A percentile compares a stretch with the other conserved stretches of the same genome.
phyloP scores from a whole-genome alignment of 2,329 filamentous ascomycete genomes.

The Penicillium olsonii region DNA sequence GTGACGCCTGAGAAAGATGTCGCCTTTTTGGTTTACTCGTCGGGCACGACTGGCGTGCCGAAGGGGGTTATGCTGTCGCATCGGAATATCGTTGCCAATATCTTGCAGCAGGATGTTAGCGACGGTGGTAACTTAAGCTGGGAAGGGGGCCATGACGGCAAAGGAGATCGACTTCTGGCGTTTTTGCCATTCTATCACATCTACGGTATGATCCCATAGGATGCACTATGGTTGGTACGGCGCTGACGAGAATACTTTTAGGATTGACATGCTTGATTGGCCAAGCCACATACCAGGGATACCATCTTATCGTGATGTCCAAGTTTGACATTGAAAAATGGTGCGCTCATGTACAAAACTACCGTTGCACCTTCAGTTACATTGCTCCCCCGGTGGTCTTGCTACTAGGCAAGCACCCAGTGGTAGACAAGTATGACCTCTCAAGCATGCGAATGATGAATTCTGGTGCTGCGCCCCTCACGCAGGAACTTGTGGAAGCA shows the following conservation, averaged over 20 bases:
- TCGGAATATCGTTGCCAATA: slow-evolving; percentile 76
- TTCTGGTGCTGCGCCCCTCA: slow-evolving; percentile 83
- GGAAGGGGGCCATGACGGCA: slow-evolving; percentile 60
- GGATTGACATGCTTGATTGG: slow-evolving; percentile 75
- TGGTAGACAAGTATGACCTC: slow-evolving; percentile 78
- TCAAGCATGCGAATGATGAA: slow-evolving; percentile 79
- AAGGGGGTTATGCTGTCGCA: slow-evolving; percentile 91
- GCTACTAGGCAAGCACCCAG: slow-evolving; percentile 74
- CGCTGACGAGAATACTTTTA: slow-evolving; percentile 21
- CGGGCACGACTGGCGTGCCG: slow-evolving; percentile 84
- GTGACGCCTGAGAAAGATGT: slow-evolving; percentile 71
- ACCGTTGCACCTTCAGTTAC: slow-evolving; percentile 75
- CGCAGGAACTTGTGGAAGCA: slow-evolving; percentile 73
- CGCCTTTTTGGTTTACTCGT: slow-evolving; percentile 84
- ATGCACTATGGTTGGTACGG: neutral
- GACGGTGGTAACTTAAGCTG: slow-evolving; percentile 61
- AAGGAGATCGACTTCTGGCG: slow-evolving; percentile 72
- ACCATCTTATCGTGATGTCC: slow-evolving; percentile 69
- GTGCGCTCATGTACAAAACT: slow-evolving; percentile 73
- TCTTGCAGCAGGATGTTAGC: slow-evolving; percentile 55
- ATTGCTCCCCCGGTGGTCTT: slow-evolving; percentile 84
- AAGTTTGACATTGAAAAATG: slow-evolving; percentile 81
- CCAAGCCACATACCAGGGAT: slow-evolving; percentile 64
- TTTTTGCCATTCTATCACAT: slow-evolving; percentile 91
- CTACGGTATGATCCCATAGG: slow-evolving; percentile 61